Evolutionary conservation across 257 asterid species (phyloP).

Genomic region (Solanum ahanhuiri): DNA sequence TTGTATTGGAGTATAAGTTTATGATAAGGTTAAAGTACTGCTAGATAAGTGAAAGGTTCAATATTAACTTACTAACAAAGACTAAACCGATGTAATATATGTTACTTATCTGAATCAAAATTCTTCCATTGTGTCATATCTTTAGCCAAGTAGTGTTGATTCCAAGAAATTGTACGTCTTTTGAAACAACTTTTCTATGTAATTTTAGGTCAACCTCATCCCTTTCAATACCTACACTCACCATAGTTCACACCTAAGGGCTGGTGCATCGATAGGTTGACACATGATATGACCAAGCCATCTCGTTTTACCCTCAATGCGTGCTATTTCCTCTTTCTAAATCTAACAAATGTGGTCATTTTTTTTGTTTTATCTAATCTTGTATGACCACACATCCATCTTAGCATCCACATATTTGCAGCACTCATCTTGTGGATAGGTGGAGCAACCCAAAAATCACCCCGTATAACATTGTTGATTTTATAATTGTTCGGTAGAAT

Average conservation of each 20-base stretch:
- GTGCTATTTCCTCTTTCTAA: neutral
- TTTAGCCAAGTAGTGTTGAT: neutral
- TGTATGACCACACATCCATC: neutral
- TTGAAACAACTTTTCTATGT: neutral
- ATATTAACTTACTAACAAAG: neutral
- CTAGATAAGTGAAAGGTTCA: neutral
- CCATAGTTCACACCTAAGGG: neutral
- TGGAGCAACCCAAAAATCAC: neutral
- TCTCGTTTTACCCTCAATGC: neutral
- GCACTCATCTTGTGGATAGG: neutral
- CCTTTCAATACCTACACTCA: neutral
- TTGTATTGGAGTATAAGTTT: neutral
- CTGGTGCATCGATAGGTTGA: neutral
- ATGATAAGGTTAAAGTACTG: neutral
- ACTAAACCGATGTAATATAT: neutral
- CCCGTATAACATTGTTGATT: neutral
- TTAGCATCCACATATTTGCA: neutral
- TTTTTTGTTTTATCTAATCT: neutral
- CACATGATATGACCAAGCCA: neutral
- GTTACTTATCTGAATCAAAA: neutral
- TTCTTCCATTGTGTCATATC: neutral
- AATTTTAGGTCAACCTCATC: neutral
- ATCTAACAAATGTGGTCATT: neutral
- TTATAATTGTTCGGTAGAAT: neutral
- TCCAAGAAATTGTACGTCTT: neutral